phyloP scores from a whole-genome alignment of 2,329 filamentous ascomycete species.

The Monilinia fructigena region DNA sequence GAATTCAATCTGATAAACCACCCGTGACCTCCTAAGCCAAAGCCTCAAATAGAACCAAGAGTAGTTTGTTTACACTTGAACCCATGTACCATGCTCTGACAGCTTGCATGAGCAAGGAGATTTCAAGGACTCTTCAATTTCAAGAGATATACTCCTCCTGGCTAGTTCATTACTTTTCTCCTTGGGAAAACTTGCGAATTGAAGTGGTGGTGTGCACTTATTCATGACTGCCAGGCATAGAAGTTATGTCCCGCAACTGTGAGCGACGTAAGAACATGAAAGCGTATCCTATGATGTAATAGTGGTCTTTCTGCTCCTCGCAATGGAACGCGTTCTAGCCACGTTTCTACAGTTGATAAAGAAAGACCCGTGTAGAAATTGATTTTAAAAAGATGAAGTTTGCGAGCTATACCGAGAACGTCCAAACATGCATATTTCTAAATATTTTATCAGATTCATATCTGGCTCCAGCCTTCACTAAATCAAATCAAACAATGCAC shows the following conservation, averaged over 20 bases:
- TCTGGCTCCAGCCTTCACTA: background rate
- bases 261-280: background rate
- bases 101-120: background rate
- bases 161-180: background rate
- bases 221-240: background rate
- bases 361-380: background rate
- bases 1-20: background rate
- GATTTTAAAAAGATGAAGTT: constrained; percentile 12
- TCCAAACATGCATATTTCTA: constrained; percentile 8
- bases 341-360: background rate
- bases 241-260: background rate
- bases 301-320: background rate
- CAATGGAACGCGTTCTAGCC: constrained; percentile 4
- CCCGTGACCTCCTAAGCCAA: background rate
- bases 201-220: background rate
- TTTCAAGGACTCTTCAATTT: background rate
- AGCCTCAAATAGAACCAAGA: background rate
- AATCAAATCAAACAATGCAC: background rate
- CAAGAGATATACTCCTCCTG: background rate
- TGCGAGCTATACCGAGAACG: background rate
- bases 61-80: background rate
- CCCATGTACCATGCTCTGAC: background rate
- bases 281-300: background rate
- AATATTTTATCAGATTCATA: background rate
- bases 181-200: background rate